Conservation (phyloP, 805 yeast genomes). For the Aciculoconidium aculeatum region DNA sequence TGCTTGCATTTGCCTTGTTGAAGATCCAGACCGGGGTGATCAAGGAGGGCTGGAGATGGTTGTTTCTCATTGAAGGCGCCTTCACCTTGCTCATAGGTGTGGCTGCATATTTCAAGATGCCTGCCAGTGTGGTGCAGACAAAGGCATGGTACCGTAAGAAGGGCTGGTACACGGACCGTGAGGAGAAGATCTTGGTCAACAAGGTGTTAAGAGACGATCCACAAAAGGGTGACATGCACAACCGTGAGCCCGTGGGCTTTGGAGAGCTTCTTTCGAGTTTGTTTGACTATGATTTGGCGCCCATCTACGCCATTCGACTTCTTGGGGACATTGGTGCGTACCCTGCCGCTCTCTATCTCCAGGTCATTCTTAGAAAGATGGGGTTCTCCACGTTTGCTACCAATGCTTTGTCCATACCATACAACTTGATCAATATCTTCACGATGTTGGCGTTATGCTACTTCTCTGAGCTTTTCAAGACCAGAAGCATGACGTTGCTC, state of each 20-base stretch:
- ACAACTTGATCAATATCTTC: slow-evolving; percentile 20
- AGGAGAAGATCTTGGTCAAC: slow-evolving; percentile 24
- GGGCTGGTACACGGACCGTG: slow-evolving; percentile 24
- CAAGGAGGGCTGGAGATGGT: slow-evolving; percentile 21
- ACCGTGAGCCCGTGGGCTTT: slow-evolving; percentile 20
- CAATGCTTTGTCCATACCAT: slow-evolving; percentile 50
- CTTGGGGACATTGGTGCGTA: slow-evolving; percentile 15
- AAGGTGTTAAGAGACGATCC: slow-evolving; percentile 26
- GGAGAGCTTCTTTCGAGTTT: slow-evolving; percentile 15
- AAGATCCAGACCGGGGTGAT: slow-evolving; percentile 24
- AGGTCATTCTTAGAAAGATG: slow-evolving; percentile 17
- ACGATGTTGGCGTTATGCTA: slow-evolving; percentile 17
- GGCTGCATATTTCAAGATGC: slow-evolving; percentile 35
- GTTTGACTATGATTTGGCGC: slow-evolving; percentile 23
- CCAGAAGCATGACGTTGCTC: slow-evolving; percentile 11
- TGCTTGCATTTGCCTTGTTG: slow-evolving; percentile 49
- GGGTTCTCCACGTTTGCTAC: slow-evolving; percentile 51
- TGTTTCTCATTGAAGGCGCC: slow-evolving; percentile 19
- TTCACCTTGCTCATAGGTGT: slow-evolving; percentile 17
- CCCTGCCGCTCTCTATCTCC: slow-evolving; percentile 11
- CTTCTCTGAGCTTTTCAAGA: slow-evolving; percentile 19
- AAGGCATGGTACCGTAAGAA: slow-evolving; percentile 14
- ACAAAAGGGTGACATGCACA: slow-evolving; percentile 26
- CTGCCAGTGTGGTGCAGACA: slow-evolving; percentile 43
- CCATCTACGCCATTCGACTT: slow-evolving; percentile 20